Evolutionary conservation across 257 asterid genomes (phyloP).

Genomic region (Nicotiana knightiana): DNA sequence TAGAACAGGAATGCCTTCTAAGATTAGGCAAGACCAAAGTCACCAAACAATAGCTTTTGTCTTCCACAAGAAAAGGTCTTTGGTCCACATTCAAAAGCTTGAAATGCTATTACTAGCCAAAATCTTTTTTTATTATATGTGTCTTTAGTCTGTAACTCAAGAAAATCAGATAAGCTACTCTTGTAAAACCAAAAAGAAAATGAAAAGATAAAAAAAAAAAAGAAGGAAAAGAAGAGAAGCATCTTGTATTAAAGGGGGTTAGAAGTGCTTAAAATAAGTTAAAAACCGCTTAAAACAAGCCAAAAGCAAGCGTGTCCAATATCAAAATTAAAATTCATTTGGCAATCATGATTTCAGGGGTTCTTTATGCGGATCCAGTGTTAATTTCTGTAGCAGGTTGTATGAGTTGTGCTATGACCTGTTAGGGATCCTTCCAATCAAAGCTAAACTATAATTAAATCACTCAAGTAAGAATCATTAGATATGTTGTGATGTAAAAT

Average conservation of each 20-base stretch:
- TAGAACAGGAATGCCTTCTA: conserved; percentile 24
- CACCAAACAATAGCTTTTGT: conserved; percentile 32
- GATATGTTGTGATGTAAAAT: conserved; percentile 7
- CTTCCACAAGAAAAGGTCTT: conserved; percentile 21
- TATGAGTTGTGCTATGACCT: conserved; percentile 12
- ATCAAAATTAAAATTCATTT: background rate
- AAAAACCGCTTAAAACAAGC: no score
- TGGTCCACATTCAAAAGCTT: conserved; percentile 17
- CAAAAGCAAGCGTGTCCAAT: background rate
- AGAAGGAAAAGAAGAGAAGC: background rate
- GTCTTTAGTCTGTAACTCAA: background rate
- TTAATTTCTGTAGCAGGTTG: background rate
- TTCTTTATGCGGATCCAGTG: background rate
- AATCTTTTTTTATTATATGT: background rate
- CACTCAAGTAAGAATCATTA: background rate
- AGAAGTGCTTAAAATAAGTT: no score
- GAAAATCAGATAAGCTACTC: background rate
- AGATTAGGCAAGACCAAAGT: conserved; percentile 39
- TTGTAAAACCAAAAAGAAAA: background rate
- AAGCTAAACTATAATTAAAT: background rate
- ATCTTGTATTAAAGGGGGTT: background rate
- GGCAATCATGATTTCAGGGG: background rate
- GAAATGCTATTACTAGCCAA: background rate
- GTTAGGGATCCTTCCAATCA: background rate
- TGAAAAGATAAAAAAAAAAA: background rate